These are phyloP conservation scores for Madurella fahalii DNA, from an alignment of 2,329 filamentous ascomycete genomes.

Conservation along the genomic window DNA sequence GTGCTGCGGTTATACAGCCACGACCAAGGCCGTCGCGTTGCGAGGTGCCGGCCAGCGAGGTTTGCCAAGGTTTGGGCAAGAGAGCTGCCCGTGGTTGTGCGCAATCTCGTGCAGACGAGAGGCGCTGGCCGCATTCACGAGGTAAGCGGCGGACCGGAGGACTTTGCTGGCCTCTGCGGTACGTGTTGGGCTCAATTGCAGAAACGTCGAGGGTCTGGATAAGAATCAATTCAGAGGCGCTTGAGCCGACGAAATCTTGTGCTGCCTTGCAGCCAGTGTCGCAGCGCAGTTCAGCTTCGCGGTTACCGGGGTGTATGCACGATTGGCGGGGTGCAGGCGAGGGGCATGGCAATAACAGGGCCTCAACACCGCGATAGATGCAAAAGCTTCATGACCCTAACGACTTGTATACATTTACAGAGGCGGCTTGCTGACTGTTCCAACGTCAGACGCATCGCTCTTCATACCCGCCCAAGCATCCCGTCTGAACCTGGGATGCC, in stretches of 20 bases:
- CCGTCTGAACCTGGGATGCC: too few species aligned
- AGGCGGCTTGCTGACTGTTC: neutral
- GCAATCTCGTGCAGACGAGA: conserved; percentile 17
- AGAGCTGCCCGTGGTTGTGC: conserved; percentile 13
- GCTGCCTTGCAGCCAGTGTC: conserved; percentile 3
- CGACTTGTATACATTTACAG: too few species aligned
- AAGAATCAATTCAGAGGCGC: neutral
- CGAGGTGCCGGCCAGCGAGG: neutral
- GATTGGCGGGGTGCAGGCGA: conserved; percentile 2
- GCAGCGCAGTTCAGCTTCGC: too few species aligned
- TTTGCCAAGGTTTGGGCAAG: conserved; percentile 1
- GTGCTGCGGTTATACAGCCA: neutral
- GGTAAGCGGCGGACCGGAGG: conserved; percentile 5
- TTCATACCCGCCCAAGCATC: too few species aligned
- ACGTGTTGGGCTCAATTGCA: neutral
- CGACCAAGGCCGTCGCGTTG: neutral
- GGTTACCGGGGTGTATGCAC: neutral
- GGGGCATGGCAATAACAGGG: neutral
- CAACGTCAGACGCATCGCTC: too few species aligned
- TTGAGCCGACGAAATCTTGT: conserved; percentile 12
- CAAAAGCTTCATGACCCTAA: too few species aligned
- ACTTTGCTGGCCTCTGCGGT: conserved; percentile 3
- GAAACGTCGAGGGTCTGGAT: neutral
- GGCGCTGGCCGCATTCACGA: conserved; percentile 23
- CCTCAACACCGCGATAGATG: neutral